Evolutionary conservation across 371 early-diverging fungal species (phyloP), one percentile per base, ranked within the genome.

Genomic region (Blakeslea trispora): DNA sequence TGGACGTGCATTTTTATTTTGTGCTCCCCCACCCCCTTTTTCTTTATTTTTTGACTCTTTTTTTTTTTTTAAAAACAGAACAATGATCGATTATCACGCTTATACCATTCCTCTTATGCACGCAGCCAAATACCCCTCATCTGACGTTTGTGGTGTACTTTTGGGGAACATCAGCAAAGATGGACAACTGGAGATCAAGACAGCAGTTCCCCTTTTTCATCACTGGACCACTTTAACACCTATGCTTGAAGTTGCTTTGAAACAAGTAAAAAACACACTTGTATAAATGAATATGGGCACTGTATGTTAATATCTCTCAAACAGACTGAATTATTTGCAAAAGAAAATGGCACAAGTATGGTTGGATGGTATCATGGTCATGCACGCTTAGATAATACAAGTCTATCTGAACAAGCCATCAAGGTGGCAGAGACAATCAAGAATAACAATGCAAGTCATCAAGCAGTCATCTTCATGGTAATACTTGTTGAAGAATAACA

Each of bases 131-230:
- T 86, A 89, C 73, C 84, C 94, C 0, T 73, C 82, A 22, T 71
- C 75, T 3, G 71, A 81, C 31, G 89, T 93, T 3, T 82, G 82
- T 59, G 94, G 94, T 40, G 74, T 88, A 15, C 64, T 89, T 7
- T 57, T 90, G 10, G 86, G 83, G 7, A 5, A 3, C 28, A 28
- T 7, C 21, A 53, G 71, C 49, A 48, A 74, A 7, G 58, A 67
- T 8, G 64, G 71, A 15, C 60, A 59, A 50, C 57, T 61, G 45
- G 57, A 71, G 21, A 66, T 87, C 14, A 63, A 63, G 3, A 87
- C 88, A 57, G 91, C 88, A 14, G 66, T 93, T 13, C 91, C 94
- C 28, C 76, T 91, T 17, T 84, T 89, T 56, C 94, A 93, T 78
- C 83, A 86, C 59, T 87, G 89, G 86, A 81, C 79, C 31, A 79